Base-by-base conservation (phyloP, 768 basidiomycete genomes). In the Podaxis sp. region DNA sequence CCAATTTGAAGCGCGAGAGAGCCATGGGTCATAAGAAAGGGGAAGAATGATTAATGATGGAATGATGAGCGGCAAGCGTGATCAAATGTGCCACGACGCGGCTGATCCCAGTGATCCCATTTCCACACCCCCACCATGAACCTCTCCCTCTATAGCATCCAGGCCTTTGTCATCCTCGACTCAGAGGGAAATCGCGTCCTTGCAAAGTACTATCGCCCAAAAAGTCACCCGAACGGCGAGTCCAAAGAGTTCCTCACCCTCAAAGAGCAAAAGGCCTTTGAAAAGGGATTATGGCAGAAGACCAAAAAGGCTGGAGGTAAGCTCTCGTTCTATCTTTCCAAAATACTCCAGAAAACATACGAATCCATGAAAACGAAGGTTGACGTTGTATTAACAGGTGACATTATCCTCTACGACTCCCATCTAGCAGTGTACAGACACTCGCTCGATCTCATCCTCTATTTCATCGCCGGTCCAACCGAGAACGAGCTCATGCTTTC, bases 401-500 rank as follows among this genome's bases (percentile, higher is more conserved):
- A 98, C 67, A 95, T 98, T 70, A 93, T 96, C 70, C 83, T 93
- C 41, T 97, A 87, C 79, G 94, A 89, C 75, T 87, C 84, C 17
- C 92, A 93, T 70, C 84, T 98, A n/a, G 90, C 91, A 47, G 85
- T 98, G 27, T 96, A 96, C 80, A 91, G 91, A 66, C 91, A 97
- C 71, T 94, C 96, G 17, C 87, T 96, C 55, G 97, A 99, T 80
- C 87, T 99, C 69, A 90, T 95, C 59, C 87, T 98, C 74, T 97
- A 97, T 81, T 85, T 98, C 69, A 83, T 98, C 69, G 94, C 93
- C 13, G 87, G 90, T 3, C 83, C 93, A 6, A 79, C 80, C 1
- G 95, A 97, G 76, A 99, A 99, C 76, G 97, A 99, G 74, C 85
- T 98, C 59, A 97, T 98, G 93, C 86, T 98, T 38, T 85, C 91